Evolutionary conservation across 2,329 filamentous ascomycete genomes (phyloP).

Genomic region (Epichloe hybrida): DNA sequence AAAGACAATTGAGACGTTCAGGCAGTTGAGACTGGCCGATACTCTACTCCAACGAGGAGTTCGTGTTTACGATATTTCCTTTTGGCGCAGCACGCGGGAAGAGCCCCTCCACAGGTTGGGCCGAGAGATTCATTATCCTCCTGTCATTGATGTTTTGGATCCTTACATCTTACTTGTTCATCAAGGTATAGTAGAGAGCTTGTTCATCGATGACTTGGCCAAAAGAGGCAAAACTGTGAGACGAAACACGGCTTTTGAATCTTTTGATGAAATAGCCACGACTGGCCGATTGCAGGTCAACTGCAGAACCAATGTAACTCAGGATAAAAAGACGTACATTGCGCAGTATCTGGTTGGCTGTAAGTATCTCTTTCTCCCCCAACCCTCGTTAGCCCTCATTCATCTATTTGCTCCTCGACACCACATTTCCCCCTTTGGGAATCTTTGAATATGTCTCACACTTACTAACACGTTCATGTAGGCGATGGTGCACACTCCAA

Average conservation of each 20-base stretch:
- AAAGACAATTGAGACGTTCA: conserved; percentile 65
- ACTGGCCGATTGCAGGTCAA: conserved; percentile 34
- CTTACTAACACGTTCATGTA: conserved; percentile 8
- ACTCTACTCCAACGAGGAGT: conserved; percentile 52
- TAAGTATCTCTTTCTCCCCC: conserved; percentile 16
- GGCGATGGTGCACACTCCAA: conserved; percentile 59
- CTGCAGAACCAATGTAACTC: conserved; percentile 36
- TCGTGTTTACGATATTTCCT: conserved; percentile 60
- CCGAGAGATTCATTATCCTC: conserved; percentile 56
- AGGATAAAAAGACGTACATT: conserved; percentile 35
- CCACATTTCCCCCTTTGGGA: not conserved
- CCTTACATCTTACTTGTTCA: conserved; percentile 48
- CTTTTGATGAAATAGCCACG: conserved; percentile 33
- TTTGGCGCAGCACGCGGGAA: conserved; percentile 46
- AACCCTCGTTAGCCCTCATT: not conserved
- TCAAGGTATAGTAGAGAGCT: conserved; percentile 61
- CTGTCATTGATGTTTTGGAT: conserved; percentile 41
- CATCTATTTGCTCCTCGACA: not conserved
- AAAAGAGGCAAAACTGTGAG: conserved; percentile 49
- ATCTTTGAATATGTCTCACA: not conserved
- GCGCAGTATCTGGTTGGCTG: conserved; percentile 57
- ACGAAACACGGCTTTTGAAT: conserved; percentile 50
- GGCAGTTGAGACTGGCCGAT: conserved; percentile 61
- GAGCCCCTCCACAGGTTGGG: conserved; percentile 45
- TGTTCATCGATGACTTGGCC: conserved; percentile 56